Evolutionary conservation across 495 filamentous ascomycete species (phyloP), one percentile per base, ranked within the genome.

Genomic region (Bombardia bombarda): DNA sequence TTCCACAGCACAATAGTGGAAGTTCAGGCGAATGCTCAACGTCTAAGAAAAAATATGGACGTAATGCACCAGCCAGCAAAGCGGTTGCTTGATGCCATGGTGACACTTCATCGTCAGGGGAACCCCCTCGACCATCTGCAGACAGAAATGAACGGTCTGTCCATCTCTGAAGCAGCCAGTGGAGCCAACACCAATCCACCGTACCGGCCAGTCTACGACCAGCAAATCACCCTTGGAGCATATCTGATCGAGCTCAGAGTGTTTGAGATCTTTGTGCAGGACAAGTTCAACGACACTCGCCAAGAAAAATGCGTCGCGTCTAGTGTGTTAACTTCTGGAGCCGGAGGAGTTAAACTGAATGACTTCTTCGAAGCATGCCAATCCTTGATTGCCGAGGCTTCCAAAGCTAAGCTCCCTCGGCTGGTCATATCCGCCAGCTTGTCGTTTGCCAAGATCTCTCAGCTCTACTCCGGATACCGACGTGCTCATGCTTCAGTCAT

Each of bases 371-470:
- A 22, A 1, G 3, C 20, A 7, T 43, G 40, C 36, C 4, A 34
- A 7, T 8, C 26, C 9, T 25, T 50, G 21, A 43, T 50, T 14
- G 12, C 12, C 32, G 9, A 7, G 8, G 30, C 45, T 6, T 28
- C 40, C 8, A 13, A 17, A 0, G 50, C 50, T 3, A 48, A 48
- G 20, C 50, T 52, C 4, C 45, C 45, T 1, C 45, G 50, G 19
- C 42, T 52, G 8, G 45, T 42, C 24, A 49, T 52, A n/a, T 36
- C 14, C 0, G 28, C 40, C 53, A 63, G 4, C 52, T 18, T 50
- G 4, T 30, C 34, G 32, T 44, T 43, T 32, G 46, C 42, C 10
- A 36, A 39, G 14, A 32, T 53, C 31, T 25, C 36, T 16, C 44
- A 43, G 40, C 40, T 46, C 4, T 10, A 37, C 5, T n/a, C 16